Base-by-base conservation (phyloP, 768 basidiomycete species). In the Amanita inopinata region DNA sequence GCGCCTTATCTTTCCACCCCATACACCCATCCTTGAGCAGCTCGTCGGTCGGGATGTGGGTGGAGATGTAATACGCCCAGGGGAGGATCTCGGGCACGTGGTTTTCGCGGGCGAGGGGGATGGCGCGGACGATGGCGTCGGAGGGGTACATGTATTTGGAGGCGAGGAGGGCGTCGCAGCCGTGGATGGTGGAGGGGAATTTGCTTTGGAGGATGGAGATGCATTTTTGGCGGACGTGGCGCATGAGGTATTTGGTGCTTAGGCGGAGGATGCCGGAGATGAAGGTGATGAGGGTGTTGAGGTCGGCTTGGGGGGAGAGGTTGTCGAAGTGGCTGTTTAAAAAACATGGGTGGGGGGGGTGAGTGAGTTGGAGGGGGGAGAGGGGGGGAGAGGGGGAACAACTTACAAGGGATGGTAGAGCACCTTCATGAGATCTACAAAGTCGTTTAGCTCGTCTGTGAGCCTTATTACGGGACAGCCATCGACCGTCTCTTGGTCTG, bases 11-110 rank as follows among this genome's bases (percentile, higher is more conserved):
- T 15, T 53, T 51, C 67, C 67, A 69, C 2, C 64, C 63, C 19
- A 69, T 52, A 4, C 59, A 57, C 1, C 51, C 30, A 43, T 68
- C 61, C 4, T 54, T 47, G 8, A 69, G 50, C 5, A 69, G 55
- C 9, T 60, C 56, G 17, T 64, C 60, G 14, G 56, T 55, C 10
- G 49, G 32, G 25, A 69, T 65, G 34, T 68, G 66, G 0, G 65
- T 61, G 35, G 65, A 68, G 40, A 69, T 64, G 42, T 69, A 69
- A 49, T 65, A 68, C 1, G 67, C 66, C 67, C 67, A 69, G 0
- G 67, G 67, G 1, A 69, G 62, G 18, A 69, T 59, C 37, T 58
- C 61, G 5, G 64, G 66, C 4, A 69, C 58, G 33, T 61, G 64
- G 12, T 61, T 61, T 38, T 61, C 59, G 10, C 63, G 56, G 8